Percentiles rank a stretch among this genome's conserved stretches.
Conservation (phyloP, 2,329 filamentous ascomycete genomes). For the Escovopsis weberi region DNA sequence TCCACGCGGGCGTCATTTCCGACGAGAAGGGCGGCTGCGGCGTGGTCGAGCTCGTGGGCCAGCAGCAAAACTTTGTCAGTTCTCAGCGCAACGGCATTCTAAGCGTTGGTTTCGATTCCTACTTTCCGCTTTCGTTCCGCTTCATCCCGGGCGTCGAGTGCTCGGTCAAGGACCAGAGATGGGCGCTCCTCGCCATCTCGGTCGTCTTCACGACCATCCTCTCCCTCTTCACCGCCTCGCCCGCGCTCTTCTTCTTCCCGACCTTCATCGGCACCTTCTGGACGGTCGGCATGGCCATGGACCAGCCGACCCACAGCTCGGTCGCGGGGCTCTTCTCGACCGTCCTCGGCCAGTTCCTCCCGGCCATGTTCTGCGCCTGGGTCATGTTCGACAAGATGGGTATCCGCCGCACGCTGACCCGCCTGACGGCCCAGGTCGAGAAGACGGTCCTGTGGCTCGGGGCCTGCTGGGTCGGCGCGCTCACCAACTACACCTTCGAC, state of each 20-base stretch:
- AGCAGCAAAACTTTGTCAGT: constrained; percentile 46
- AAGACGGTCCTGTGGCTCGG: constrained; percentile 86
- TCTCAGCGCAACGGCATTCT: constrained; percentile 58
- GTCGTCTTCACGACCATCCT: constrained; percentile 63
- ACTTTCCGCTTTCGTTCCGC: constrained; percentile 75
- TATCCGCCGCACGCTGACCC: constrained; percentile 53
- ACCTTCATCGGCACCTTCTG: constrained; percentile 73
- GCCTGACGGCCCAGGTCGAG: constrained; percentile 70
- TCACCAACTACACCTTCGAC: constrained; percentile 92
- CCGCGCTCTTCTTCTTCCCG: constrained; percentile 71
- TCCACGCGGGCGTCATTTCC: constrained; percentile 67
- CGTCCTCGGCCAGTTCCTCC: constrained; percentile 68
- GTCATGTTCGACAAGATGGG: constrained; percentile 79
- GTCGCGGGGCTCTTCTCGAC: constrained; percentile 62
- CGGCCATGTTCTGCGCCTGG: constrained; percentile 74
- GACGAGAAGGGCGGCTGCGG: constrained; percentile 66
- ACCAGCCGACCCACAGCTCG: constrained; percentile 57
- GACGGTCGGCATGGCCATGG: constrained; percentile 79
- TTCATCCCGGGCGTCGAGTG: constrained; percentile 56
- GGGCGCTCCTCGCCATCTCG: constrained; percentile 71
- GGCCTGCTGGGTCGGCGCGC: constrained; percentile 74
- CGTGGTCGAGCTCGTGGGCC: constrained; percentile 60
- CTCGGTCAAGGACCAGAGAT: constrained; percentile 62
- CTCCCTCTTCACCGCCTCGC: constrained; percentile 67
- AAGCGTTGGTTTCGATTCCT: constrained; percentile 69